phyloP scores from a whole-genome alignment of 202 grass and related monocot species.

The Brachypodium distachyon region DNA sequence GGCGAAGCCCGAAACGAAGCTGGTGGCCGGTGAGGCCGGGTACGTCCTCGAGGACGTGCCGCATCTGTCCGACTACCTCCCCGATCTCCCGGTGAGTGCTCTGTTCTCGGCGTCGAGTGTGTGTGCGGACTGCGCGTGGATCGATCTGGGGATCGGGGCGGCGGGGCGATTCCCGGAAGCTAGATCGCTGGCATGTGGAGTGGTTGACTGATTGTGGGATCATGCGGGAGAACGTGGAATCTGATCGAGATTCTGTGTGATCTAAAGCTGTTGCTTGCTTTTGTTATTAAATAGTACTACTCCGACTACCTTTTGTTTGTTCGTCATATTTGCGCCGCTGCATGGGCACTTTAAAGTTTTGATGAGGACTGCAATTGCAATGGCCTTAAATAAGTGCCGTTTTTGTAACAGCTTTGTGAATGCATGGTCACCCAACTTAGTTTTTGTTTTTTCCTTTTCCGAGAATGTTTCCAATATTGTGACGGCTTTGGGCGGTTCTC shows the following conservation, averaged over 20 bases:
- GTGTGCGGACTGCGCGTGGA: neutral
- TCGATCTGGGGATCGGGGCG: neutral
- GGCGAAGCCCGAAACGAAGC: slow-evolving; percentile 30
- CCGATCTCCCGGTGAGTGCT: slow-evolving; percentile 54
- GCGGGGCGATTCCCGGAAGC: too few species aligned
- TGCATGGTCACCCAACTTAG: neutral
- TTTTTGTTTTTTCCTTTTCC: neutral
- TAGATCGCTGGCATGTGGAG: neutral
- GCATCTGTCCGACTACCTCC: slow-evolving; percentile 72
- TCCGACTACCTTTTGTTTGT: neutral
- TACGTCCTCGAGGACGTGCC: slow-evolving; percentile 90
- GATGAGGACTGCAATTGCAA: neutral
- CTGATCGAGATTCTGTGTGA: slow-evolving; percentile 1
- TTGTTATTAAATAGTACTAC: neutral
- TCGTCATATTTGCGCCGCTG: neutral
- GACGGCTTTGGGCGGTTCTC: neutral
- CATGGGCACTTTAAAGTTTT: neutral
- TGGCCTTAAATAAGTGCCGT: neutral
- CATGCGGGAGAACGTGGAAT: neutral
- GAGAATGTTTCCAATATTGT: neutral
- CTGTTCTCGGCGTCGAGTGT: neutral
- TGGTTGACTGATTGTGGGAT: neutral
- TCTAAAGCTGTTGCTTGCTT: neutral
- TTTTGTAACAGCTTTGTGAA: too few species aligned
- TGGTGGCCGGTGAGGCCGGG: slow-evolving; percentile 34